Evolutionary conservation across 116 monocot genomes (phyloP), one percentile per base, ranked within the genome.

Genomic region (Zostera marina): DNA sequence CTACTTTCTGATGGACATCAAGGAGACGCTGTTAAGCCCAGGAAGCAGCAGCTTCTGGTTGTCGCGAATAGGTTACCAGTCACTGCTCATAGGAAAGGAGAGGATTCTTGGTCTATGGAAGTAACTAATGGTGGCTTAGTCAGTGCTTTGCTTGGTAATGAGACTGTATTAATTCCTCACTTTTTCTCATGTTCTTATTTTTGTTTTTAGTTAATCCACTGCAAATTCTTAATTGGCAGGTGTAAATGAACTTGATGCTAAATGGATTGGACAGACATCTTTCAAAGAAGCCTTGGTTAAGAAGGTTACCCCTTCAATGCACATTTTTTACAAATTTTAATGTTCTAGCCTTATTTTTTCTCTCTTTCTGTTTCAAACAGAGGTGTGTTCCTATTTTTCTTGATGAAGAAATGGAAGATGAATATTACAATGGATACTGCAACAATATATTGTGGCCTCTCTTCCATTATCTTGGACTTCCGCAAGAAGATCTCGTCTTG

Each of bases 371-470:
- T n/a, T n/a, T 20, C 9, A 42, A 68, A 49, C 81, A 94, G 94
- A 88, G 94, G 72, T 94, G 94, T 68, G 88, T 94, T 44, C 94
- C 94, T 22, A 88, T 94, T 19, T 94, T 94, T 61, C 84, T 94
- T 46, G 94, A 94, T 49, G 94, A 94, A 71, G 94, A 94, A 63
- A 88, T 94, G 45, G 94, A 84, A 26, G 88, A 94, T 60, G 88
- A 94, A 24, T 93, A 93, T 52, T 94, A 94, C 72, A 94, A 94
- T 52, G 94, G 94, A 24, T 94, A 94, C 74, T 94, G 88, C 74
- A 94, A 94, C 72, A 94, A 94, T 61, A 88, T 94, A 25, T 53
- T 94, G 22, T 94, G 94, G 94, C 94, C 94, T 1, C 81, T 94
- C 22, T 94, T 94, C 53, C 94, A 94, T 56, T 94, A 94, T 48